Conservation (phyloP, 257 asterid species). For the Leonotis leonurus region DNA sequence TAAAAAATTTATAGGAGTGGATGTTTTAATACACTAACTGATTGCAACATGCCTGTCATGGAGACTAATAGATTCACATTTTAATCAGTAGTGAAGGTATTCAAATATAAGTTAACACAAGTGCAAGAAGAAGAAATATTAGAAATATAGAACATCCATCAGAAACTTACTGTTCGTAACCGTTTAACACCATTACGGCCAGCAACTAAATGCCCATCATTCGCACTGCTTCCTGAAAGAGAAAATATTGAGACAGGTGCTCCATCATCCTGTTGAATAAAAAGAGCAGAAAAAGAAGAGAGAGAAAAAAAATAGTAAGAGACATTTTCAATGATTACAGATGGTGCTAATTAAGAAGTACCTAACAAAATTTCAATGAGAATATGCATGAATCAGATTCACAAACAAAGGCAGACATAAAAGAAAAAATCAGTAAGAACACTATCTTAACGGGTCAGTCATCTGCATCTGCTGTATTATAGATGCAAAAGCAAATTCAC, state of each 20-base stretch:
- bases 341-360: neutral
- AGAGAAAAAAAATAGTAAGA: constrained; percentile 10
- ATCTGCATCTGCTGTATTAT: neutral
- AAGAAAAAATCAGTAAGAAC: neutral
- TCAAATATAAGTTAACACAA: constrained; percentile 3
- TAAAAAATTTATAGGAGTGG: neutral
- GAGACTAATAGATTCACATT: neutral
- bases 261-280: constrained; percentile 73
- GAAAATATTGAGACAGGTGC: constrained; percentile 89
- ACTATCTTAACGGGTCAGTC: constrained; percentile 6
- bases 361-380: too few relatives aligned
- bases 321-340: neutral
- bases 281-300: neutral
- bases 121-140: neutral
- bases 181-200: constrained; percentile 98
- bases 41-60: too few relatives aligned
- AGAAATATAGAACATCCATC: constrained; percentile 5
- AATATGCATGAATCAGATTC: constrained; percentile 8
- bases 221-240: constrained; percentile 78
- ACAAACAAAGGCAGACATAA: neutral
- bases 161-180: constrained; percentile 76
- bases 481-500: constrained; percentile 3
- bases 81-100: constrained; percentile 1
- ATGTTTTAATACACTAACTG: too few relatives aligned
- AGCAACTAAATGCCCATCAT: constrained; percentile 89